Base-by-base conservation (phyloP, 768 basidiomycete species). In the Psilocybe cubensis region DNA sequence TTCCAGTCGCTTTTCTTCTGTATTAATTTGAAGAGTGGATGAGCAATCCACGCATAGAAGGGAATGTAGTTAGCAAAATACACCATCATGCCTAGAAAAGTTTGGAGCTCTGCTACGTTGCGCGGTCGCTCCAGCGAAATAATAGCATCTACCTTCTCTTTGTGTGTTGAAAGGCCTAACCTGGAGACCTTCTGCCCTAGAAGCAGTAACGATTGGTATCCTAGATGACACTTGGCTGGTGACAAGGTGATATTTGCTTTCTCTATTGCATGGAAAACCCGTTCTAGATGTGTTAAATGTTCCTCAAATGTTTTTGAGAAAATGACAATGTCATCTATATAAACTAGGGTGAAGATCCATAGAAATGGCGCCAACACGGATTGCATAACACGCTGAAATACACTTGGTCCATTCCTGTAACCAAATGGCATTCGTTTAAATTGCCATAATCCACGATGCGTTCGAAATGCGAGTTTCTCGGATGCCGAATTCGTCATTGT, bases 331-430 rank as follows among this genome's bases (percentile, higher is more conserved):
- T 80, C 71, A 44, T 80, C 74, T 8, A 79, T 76, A 45, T 79
- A 80, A 0, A 79, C 77, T 11, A 76, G 46, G 1, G 73, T 56
- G 47, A 78, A 77, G 0, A 76, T 54, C 76, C 76, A 77, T 3
- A 79, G 59, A 49, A 61, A 77, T 0, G 72, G 74, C 0, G 73
- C 62, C 1, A 78, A 60, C 0, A 77, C 58, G 7, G 52, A 52
- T 31, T 78, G 74, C 77, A 81, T 79, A 2, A 77, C 60, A 18
- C 74, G 46, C 49, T 80, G 79, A 54, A 79, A 79, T 0, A 77
- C 65, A 1, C 71, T 63, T 0, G 78, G 79, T 1, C 75, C 72
- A 54, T 75, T 75, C 0, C 68, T 49, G 1, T 68, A 65, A 1
- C 74, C 72, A 48, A 81, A 80, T 0, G 77, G 77, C 75, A 80